Base-by-base conservation (phyloP, 164 flowering plant genomes). In the Kingdonia uniflora region DNA sequence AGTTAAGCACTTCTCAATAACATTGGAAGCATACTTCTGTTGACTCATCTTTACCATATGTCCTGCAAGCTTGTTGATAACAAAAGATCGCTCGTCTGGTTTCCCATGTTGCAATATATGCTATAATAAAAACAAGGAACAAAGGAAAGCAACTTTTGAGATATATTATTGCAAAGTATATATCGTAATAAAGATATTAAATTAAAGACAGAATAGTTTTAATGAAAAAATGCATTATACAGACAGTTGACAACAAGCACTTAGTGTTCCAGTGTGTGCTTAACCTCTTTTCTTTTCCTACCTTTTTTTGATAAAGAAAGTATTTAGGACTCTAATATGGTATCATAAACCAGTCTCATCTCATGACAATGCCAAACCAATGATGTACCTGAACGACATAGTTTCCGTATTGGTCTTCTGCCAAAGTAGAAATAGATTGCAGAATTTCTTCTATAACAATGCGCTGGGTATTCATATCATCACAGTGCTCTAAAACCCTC, bases 361-460 rank as follows among this genome's bases (percentile, higher is more conserved):
- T n/a, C n/a, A n/a, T n/a, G n/a, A n/a, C n/a, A n/a, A n/a, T n/a
- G n/a, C n/a, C n/a, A n/a, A n/a, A n/a, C n/a, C n/a, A n/a, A n/a
- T n/a, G n/a, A n/a, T n/a, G n/a, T n/a, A 88, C 99, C 99, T 88
- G 99, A 67, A 85, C 76, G 50, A 92, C 99, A 72, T 88, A 92
- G 63, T 88, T 88, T 11, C 99, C 99, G 60, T 86, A 92, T 56
- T 88, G 96, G 60, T 92, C 95, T 65, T 86, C 91, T 1, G 95
- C 87, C 56, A 92, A 61, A 42, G 68, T 71, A 66, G 79, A 78
- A 17, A 81, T 85, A 48, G 91, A 78, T 23, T 77, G 72, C 82
- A 92, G 66, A 58, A 92, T 76, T 69, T 92, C 99, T 65, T 82
- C 83, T 89, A 92, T 81, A 42, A 88, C 74, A 45, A 75, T 74